These are phyloP conservation scores for Coniochaeta sp. DNA, from an alignment of 2,329 filamentous ascomycete genomes.

Conservation along the genomic window DNA sequence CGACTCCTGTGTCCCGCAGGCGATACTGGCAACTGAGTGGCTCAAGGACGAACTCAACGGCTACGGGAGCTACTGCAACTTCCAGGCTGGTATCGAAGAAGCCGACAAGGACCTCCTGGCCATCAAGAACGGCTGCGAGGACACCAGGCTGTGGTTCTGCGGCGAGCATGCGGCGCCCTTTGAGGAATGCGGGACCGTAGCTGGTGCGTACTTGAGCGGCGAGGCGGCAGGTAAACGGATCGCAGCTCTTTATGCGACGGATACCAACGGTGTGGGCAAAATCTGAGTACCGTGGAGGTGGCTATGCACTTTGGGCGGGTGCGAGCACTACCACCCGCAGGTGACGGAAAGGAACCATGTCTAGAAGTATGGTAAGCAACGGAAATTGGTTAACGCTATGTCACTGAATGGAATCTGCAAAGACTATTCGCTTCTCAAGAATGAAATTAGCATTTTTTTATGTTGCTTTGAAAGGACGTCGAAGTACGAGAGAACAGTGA, in stretches of 20 bases:
- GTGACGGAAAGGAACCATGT: too few relatives aligned
- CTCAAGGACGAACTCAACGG: constrained; percentile 58
- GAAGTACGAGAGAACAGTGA: too few relatives aligned
- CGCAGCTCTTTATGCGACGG: not conserved
- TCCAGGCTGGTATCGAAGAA: constrained; percentile 47
- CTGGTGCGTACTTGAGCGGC: constrained; percentile 59
- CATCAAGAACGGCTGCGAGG: constrained; percentile 34
- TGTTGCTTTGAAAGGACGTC: too few relatives aligned
- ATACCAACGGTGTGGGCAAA: too few relatives aligned
- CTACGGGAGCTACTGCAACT: constrained; percentile 62
- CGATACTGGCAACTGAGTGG: constrained; percentile 57
- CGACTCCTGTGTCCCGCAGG: constrained; percentile 42
- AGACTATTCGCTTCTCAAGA: too few relatives aligned
- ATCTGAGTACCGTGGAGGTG: too few relatives aligned
- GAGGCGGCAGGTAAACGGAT: constrained; percentile 23
- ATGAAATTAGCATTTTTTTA: too few relatives aligned
- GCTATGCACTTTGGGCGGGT: too few relatives aligned
- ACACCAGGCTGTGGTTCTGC: constrained; percentile 56
- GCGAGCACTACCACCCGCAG: too few relatives aligned
- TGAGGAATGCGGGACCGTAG: constrained; percentile 56
- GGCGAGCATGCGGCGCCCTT: constrained; percentile 63
- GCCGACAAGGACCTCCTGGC: constrained; percentile 50
- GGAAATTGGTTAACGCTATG: too few relatives aligned
- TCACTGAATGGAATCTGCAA: too few relatives aligned
- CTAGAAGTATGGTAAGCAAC: too few relatives aligned